These are phyloP conservation scores for Oenanthe sinensis DNA, from an alignment of 129 eudicot species.

Conservation along the genomic window DNA sequence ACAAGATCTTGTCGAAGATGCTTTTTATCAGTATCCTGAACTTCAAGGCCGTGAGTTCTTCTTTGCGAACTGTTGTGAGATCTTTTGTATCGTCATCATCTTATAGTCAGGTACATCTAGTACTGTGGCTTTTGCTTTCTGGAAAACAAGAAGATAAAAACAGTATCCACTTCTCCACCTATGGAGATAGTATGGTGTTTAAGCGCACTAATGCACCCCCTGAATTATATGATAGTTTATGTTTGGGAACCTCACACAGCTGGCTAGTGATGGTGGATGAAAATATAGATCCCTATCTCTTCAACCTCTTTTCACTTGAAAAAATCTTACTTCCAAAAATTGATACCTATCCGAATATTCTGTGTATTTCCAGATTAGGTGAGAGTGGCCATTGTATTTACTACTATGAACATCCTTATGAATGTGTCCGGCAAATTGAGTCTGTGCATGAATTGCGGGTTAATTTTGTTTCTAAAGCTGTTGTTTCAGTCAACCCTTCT, in stretches of 20 bases:
- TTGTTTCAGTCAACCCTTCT: constrained; percentile 7
- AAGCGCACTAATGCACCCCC: constrained; percentile 1
- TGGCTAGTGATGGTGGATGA: constrained; percentile 1
- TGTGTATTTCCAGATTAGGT: neutral
- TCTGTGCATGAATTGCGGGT: neutral
- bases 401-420: neutral
- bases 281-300: neutral
- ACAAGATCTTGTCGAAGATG: neutral
- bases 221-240: constrained; percentile 3
- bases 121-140: constrained; percentile 7
- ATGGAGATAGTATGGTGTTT: neutral
- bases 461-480: constrained; percentile 5
- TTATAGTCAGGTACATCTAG: neutral
- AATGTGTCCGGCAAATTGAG: neutral
- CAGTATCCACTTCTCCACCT: neutral
- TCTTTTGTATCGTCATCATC: neutral
- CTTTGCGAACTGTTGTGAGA: neutral
- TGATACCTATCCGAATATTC: neutral
- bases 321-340: neutral
- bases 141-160: neutral
- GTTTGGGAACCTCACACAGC: constrained; percentile 7
- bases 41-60: neutral
- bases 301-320: neutral
- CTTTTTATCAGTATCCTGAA: neutral
- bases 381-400: neutral